These are phyloP conservation scores for Neohortaea acidophila DNA, from an alignment of 495 filamentous ascomycete genomes.

Conservation along the genomic window DNA sequence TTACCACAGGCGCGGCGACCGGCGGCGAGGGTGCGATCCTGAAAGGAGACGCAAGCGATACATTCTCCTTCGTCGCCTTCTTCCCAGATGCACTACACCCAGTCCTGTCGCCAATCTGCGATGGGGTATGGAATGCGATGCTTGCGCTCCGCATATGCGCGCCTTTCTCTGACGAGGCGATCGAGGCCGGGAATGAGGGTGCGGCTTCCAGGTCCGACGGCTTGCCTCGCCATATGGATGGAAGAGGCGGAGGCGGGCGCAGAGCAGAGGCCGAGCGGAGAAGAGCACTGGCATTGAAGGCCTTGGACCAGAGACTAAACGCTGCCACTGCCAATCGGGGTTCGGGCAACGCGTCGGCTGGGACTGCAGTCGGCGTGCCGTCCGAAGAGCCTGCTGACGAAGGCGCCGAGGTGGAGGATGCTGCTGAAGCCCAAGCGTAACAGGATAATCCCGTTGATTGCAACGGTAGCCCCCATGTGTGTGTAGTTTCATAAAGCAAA, in stretches of 20 bases:
- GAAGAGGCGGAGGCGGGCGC: conserved; percentile 35
- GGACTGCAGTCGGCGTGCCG: not conserved
- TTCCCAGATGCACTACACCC: conserved; percentile 80
- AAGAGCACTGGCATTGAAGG: conserved; percentile 75
- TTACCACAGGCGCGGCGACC: conserved; percentile 39
- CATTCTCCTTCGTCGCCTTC: conserved; percentile 86
- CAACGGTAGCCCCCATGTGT: too few species aligned
- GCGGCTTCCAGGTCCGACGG: conserved; percentile 53
- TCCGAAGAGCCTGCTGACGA: not conserved
- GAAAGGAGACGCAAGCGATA: conserved; percentile 83
- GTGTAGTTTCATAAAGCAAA: too few species aligned
- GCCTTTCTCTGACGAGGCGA: conserved; percentile 75
- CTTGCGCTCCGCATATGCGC: conserved; percentile 61
- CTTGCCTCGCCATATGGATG: conserved; percentile 44
- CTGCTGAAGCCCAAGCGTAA: not conserved
- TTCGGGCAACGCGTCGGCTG: not conserved
- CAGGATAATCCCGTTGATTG: too few species aligned
- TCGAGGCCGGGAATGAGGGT: conserved; percentile 62
- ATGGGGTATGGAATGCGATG: conserved; percentile 56
- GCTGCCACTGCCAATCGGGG: conserved; percentile 44
- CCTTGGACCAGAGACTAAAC: conserved; percentile 79
- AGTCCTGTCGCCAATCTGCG: conserved; percentile 55
- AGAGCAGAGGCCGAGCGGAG: conserved; percentile 86
- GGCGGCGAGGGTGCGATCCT: conserved; percentile 37
- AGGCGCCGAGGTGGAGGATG: not conserved